Percentiles rank a stretch among this genome's conserved stretches.
Evolutionary conservation across 2,329 filamentous ascomycete genomes (phyloP).

Genomic region (Colletotrichum godetiae): DNA sequence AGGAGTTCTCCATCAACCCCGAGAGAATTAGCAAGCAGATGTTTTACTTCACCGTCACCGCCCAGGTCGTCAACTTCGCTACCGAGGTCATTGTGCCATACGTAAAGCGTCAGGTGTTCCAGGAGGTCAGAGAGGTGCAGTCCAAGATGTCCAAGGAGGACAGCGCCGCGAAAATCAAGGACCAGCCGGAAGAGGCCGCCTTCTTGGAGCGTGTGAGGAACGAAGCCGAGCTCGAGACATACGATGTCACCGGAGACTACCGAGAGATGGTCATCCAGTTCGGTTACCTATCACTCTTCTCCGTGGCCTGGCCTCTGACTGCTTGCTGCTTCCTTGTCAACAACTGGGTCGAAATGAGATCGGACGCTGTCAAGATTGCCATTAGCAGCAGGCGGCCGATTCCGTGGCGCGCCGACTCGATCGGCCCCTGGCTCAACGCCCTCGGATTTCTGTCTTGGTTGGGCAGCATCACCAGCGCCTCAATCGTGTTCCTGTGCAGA

Average conservation of each 20-base stretch:
- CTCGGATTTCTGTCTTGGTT: conserved; percentile 94
- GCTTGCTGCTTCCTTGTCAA: conserved; percentile 90
- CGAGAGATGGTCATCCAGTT: conserved; percentile 93
- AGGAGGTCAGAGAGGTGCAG: conserved; percentile 83
- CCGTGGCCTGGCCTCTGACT: conserved; percentile 94
- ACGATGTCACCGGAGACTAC: conserved; percentile 91
- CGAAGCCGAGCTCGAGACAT: conserved; percentile 84
- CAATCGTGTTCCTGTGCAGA: conserved; percentile 90
- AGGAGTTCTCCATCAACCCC: conserved; percentile 84
- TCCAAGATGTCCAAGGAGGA: conserved; percentile 67
- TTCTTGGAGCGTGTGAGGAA: conserved; percentile 86
- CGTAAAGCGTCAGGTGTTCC: conserved; percentile 80
- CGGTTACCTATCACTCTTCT: conserved; percentile 90
- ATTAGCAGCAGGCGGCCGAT: conserved; percentile 89
- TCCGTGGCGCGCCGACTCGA: conserved; percentile 90
- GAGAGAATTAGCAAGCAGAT: conserved; percentile 88
- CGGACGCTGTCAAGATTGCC: conserved; percentile 94
- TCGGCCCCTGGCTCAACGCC: conserved; percentile 90
- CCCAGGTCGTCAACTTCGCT: conserved; percentile 87
- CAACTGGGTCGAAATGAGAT: conserved; percentile 95
- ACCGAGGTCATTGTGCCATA: conserved; percentile 89
- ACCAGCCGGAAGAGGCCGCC: conserved; percentile 79
- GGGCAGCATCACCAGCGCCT: conserved; percentile 87
- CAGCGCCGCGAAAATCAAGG: conserved; percentile 61
- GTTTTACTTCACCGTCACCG: conserved; percentile 95